Evolutionary conservation across 305 asterid genomes (phyloP), one percentile per base, ranked within the genome.

Genomic region (Fraxinus ornus): DNA sequence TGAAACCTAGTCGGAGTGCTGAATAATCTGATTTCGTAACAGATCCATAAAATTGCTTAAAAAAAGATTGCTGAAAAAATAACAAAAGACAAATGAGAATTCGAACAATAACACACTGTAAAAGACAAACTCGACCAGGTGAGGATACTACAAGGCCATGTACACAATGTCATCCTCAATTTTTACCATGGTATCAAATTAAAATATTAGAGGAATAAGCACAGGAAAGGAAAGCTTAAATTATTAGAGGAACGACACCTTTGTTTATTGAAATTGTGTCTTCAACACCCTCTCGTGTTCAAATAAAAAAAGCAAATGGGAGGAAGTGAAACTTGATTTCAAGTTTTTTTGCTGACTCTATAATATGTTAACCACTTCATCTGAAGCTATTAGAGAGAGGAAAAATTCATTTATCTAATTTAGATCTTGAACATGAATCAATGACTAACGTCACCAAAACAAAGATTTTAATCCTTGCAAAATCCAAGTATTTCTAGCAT

Each of bases 1-100:
- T 93, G 90, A 97, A 97, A 81, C 99, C 99, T 74, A 91, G 84
- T 76, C 99, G 92, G 21, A 97, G 98, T 64, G 98, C 96, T 71
- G 84, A 84, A 86, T 94, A 97, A 89, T 97, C 99, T 52, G 98
- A 86, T 85, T 91, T 93, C 78, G 97, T 97, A 78, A 97, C 98
- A 60, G 98, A 97, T 52, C 92, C 98, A 87, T 91, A 91, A 82
- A 97, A 94, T 86, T 97, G 99, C 91, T 97, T 97, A 24, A 89
- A 85, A 87, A 97, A 97, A 35, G 94, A 88, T 8, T 92, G 93
- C 98, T 97, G 97, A 88, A 89, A 86, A 81, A 7, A 80, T 35
- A 66, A 47, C 19, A 15, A 84, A 85, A 30, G 33, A 17, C 36
- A 47, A 49, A 52, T 44, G 70, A 35, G 71, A 49, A 49, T 49